A percentile compares a stretch with the other conserved stretches of the same genome.
phyloP scores from a whole-genome alignment of 768 basidiomycete genomes.

The Mycena latifolia region DNA sequence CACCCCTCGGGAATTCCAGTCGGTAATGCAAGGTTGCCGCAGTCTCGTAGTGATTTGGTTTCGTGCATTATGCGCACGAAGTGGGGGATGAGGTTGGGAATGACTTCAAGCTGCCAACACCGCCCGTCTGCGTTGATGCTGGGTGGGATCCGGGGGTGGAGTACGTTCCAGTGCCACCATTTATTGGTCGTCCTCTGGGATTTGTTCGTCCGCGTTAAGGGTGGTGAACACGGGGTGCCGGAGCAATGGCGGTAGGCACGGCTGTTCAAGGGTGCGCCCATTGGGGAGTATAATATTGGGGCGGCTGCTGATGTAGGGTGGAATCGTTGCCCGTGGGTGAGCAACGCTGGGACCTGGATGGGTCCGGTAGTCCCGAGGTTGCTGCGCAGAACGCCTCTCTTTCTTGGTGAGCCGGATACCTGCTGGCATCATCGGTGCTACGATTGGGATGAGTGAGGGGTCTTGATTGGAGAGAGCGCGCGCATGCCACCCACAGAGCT shows the following conservation, averaged over 20 bases:
- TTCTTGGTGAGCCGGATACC: background rate
- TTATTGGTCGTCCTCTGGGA: background rate
- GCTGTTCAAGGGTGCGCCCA: background rate
- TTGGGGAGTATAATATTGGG: constrained; percentile 2
- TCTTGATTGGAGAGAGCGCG: no score
- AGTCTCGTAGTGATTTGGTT: constrained; percentile 10
- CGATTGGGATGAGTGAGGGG: no score
- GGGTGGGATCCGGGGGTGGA: background rate
- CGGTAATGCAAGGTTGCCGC: no score
- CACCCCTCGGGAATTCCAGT: no score
- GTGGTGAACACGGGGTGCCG: background rate
- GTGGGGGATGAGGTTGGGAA: background rate
- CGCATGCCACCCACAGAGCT: no score
- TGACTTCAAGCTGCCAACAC: constrained; percentile 1
- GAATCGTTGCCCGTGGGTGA: background rate
- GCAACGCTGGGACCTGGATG: background rate
- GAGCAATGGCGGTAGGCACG: background rate
- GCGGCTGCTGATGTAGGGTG: background rate
- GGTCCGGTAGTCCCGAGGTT: background rate
- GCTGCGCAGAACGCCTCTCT: no score
- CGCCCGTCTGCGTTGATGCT: constrained; percentile 9
- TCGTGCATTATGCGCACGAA: background rate
- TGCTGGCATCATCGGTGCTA: no score
- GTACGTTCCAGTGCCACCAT: background rate
- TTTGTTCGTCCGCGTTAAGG: background rate